Evolutionary conservation across 345 rosid genomes (phyloP), one percentile per base, ranked within the genome.

Genomic region (Boechera retrofracta): DNA sequence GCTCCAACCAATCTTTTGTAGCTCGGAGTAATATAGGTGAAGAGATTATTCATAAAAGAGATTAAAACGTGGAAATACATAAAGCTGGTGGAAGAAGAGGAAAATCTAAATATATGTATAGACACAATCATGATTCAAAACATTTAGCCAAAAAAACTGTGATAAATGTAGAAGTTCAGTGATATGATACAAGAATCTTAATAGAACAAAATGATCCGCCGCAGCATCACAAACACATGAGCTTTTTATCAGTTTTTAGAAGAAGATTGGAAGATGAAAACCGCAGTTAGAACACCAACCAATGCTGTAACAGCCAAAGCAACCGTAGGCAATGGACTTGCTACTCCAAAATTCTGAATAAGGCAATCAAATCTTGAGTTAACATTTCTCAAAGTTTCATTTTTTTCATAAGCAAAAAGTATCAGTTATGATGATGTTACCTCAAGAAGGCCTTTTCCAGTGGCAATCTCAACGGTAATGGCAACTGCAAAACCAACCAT

Each of bases 371-470:
- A 52, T 26, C 63, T 76, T 52, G 9, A 76, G 45, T 7, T 35
- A 10, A 55, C 60, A 44, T 44, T 7, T 55, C 38, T 47, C 67
- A 45, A 28, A 38, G 29, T 15, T 11, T 61, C 31, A 35, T 5
- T 32, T 6, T 58, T 24, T n/a, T 0, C 2, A 0, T 18, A 39
- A 59, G 45, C 8, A 36, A 58, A 41, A 6, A 2, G 7, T 26
- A 6, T 26, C 6, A 62, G 67, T 24, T 6, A 11, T 28, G 49
- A 51, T 28, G 49, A 51, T 6, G 11, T 60, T 47, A 92, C 98
- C 97, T 94, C 92, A 58, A 94, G 80, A 69, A 90, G 93, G 71
- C 97, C 97, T 76, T 90, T 92, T 33, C 97, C 98, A 1, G 98
- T 95, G 11, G 91, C 72, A 60, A 91, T 38, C 85, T 92, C 97